phyloP scores from a whole-genome alignment of 805 yeast genomes.

The Starmerella ratchasimensis region DNA sequence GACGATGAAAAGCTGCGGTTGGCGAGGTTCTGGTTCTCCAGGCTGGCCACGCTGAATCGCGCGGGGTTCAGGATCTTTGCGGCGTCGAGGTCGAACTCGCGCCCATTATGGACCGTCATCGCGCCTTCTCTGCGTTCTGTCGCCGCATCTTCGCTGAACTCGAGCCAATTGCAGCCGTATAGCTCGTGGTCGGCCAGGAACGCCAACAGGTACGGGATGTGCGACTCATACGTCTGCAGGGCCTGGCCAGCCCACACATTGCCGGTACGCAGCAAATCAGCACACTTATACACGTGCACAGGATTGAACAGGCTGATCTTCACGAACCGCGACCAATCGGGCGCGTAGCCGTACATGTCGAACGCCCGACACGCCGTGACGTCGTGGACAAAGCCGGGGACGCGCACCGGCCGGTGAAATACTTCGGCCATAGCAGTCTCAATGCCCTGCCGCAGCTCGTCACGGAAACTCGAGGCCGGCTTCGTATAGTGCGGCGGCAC shows the following conservation, averaged over 20 bases:
- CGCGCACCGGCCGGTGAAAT: conserved; percentile 18
- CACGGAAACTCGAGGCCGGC: conserved; percentile 8
- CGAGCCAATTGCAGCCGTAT: conserved; percentile 72
- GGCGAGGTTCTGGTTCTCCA: no score
- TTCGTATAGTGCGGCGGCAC: conserved; percentile 11
- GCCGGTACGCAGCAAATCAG: conserved; percentile 38
- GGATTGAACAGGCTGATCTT: conserved; percentile 62
- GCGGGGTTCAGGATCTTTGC: conserved; percentile 45
- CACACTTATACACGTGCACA: conserved; percentile 38
- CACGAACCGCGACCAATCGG: conserved; percentile 48
- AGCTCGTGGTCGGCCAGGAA: conserved; percentile 72
- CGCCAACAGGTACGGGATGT: conserved; percentile 63
- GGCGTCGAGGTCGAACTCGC: conserved; percentile 62
- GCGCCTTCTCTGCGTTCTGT: background rate
- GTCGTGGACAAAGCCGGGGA: conserved; percentile 23
- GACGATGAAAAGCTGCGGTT: no score
- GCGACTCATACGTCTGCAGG: conserved; percentile 58
- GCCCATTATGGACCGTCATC: conserved; percentile 40
- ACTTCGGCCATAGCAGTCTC: conserved; percentile 22
- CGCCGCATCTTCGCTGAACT: conserved; percentile 22
- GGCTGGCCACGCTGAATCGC: no score
- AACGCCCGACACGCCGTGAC: conserved; percentile 48
- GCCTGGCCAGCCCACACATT: conserved; percentile 27
- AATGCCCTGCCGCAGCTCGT: conserved; percentile 16
- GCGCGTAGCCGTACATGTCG: conserved; percentile 74